A percentile compares a stretch with the other conserved stretches of the same genome.
These are phyloP conservation scores for Geotrichum reessii DNA, from an alignment of 1,139 yeast genomes.

Conservation along the genomic window DNA sequence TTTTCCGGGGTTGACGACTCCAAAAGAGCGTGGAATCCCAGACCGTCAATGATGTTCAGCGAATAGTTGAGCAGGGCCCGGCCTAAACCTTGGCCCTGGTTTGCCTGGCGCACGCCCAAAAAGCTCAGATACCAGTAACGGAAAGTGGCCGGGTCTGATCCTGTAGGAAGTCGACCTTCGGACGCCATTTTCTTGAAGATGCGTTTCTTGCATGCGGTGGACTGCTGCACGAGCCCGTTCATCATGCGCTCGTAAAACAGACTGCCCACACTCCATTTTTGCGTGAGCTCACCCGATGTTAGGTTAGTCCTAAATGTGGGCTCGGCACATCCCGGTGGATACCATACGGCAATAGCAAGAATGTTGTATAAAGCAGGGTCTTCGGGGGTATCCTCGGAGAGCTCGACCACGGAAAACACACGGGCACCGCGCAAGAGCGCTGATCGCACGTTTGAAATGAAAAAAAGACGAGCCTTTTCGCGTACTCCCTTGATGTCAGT, in stretches of 20 bases:
- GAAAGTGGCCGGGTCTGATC: not conserved
- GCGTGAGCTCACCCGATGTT: not conserved
- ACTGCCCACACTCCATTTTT: not conserved
- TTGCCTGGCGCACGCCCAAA: not conserved
- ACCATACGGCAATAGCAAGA: not conserved
- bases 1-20: constrained; percentile 3
- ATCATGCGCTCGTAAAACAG: not conserved
- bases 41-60: not conserved
- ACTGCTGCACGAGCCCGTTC: not conserved
- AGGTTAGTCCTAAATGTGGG: not conserved
- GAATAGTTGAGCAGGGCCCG: not conserved
- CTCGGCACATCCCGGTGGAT: not conserved
- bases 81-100: not conserved
- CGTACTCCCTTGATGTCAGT: not conserved
- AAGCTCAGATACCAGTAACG: not conserved
- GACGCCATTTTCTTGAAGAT: not conserved
- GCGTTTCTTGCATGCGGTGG: not conserved
- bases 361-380: not conserved
- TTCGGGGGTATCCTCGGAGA: not conserved
- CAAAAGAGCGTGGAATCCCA: not conserved
- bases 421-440: not conserved
- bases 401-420: not conserved
- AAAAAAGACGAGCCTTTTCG: not conserved
- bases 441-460: not conserved
- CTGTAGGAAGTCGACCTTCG: not conserved